phyloP scores from a whole-genome alignment of 176 grass and related monocot genomes.

The Olyra latifolia region DNA sequence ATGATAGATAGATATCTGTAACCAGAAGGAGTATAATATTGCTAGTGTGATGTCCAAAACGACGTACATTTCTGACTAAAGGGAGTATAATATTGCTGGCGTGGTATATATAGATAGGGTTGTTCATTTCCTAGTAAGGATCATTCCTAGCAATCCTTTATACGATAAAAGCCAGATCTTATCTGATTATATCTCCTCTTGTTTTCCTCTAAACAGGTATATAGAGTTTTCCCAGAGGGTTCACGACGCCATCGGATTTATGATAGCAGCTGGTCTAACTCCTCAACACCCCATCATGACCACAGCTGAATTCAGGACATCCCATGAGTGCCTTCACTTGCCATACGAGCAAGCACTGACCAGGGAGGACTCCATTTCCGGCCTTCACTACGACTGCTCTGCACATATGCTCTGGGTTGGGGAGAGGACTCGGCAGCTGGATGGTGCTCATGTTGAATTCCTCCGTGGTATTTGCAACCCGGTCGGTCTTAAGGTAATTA shows the following conservation, averaged over 20 bases:
- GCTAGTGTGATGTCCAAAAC: too few relatives aligned
- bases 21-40: too few relatives aligned
- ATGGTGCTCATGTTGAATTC: constrained; percentile 68
- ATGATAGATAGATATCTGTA: too few relatives aligned
- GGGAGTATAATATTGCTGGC: not conserved
- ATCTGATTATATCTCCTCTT: not conserved
- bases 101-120: not conserved
- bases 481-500: constrained; percentile 62
- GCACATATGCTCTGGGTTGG: constrained; percentile 65
- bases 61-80: too few relatives aligned
- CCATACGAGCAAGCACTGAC: constrained; percentile 65
- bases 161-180: not conserved
- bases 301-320: constrained; percentile 64
- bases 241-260: constrained; percentile 49
- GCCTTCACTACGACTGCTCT: constrained; percentile 48
- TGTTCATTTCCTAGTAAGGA: not conserved
- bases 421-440: constrained; percentile 61
- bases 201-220: constrained; percentile 32
- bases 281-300: constrained; percentile 50
- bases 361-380: constrained; percentile 45
- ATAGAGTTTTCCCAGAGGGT: constrained; percentile 44
- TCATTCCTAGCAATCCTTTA: not conserved
- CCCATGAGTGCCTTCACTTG: constrained; percentile 62
- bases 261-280: constrained; percentile 47
- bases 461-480: constrained; percentile 62